phyloP scores from a whole-genome alignment of 192 early-diverging fungal species.

The Rhizoclosmatium globosum region DNA sequence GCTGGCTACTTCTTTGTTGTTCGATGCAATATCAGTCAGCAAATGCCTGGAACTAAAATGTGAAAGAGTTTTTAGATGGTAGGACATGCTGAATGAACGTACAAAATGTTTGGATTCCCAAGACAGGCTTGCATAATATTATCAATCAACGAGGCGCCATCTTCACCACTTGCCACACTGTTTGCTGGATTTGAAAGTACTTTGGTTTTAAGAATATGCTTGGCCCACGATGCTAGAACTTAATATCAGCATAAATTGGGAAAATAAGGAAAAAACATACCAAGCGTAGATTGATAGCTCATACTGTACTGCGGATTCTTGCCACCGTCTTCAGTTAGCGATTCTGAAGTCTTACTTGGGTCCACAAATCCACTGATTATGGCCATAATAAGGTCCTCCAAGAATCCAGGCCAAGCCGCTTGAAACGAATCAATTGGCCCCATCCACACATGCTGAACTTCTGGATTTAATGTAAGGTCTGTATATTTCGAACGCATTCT shows the following conservation, averaged over 20 bases:
- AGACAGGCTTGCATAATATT: conserved; percentile 21
- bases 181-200: not conserved
- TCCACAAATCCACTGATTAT: conserved; percentile 38
- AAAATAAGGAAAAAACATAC: conserved; percentile 3
- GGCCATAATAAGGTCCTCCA: conserved; percentile 44
- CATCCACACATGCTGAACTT: conserved; percentile 39
- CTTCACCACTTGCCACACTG: not conserved
- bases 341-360: not conserved
- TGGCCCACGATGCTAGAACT: conserved; percentile 34
- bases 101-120: conserved; percentile 29
- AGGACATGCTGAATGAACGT: not conserved
- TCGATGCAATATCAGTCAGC: conserved; percentile 12
- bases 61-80: conserved; percentile 4
- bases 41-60: conserved; percentile 8
- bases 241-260: not conserved
- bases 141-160: conserved; percentile 4
- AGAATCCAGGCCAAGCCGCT: conserved; percentile 49
- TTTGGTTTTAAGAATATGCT: conserved; percentile 23
- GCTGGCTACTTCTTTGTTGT: not conserved
- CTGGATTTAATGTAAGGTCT: conserved; percentile 3
- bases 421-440: conserved; percentile 45
- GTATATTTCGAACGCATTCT: conserved; percentile 32
- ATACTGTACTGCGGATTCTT: not conserved
- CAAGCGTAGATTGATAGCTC: conserved; percentile 19
- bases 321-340: conserved; percentile 2